Evolutionary conservation across 2,329 filamentous ascomycete genomes (phyloP).

Genomic region (Scedosporium boydii): DNA sequence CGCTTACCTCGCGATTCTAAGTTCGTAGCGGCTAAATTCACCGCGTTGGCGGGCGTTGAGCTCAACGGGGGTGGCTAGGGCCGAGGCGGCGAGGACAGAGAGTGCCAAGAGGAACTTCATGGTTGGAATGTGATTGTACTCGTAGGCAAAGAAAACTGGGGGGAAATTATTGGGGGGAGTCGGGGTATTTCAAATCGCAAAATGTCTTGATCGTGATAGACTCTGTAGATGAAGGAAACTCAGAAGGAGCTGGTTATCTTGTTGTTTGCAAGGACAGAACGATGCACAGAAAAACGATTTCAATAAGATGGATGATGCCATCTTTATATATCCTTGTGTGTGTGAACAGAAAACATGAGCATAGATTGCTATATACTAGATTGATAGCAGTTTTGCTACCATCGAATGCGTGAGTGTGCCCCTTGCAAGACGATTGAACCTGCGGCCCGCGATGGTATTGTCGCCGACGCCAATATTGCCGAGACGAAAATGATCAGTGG

Average conservation of each 20-base stretch:
- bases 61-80: neutral
- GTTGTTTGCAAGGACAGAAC: neutral
- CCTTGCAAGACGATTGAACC: no score
- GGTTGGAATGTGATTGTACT: neutral
- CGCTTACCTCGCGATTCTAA: neutral
- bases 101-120: conserved; percentile 2
- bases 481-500: neutral
- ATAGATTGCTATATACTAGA: no score
- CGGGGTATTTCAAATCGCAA: neutral
- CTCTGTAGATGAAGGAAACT: neutral
- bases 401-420: no score
- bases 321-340: neutral
- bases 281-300: neutral
- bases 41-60: neutral
- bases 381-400: no score
- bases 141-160: neutral
- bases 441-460: neutral
- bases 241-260: neutral
- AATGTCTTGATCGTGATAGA: neutral
- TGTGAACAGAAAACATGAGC: no score
- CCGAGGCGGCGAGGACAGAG: neutral
- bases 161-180: neutral
- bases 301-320: neutral
- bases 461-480: neutral
- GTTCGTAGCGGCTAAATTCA: neutral